Base-by-base conservation (phyloP, 176 grass and related monocot species). In the Hordeum marinum region DNA sequence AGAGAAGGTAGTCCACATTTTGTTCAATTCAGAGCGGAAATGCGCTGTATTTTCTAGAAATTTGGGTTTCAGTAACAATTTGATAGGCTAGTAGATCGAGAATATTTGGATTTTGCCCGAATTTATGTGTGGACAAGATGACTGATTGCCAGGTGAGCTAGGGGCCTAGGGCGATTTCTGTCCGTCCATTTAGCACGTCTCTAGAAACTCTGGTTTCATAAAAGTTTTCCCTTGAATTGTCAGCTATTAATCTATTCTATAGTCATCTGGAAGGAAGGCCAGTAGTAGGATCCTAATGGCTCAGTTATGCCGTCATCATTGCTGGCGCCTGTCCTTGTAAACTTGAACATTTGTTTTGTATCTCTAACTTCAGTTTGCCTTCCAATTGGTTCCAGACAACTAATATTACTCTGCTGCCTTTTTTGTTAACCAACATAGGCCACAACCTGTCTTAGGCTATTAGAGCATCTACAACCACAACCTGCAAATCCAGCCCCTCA, bases 41-140 rank as follows among this genome's bases (percentile, higher is more conserved):
- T 59, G 79, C 65, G 42, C 36, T 83, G 37, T 87, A 58, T 75
- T 66, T 43, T 63, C 63, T 84, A 84, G 23, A 55, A 80, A 79
- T 77, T 82, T 13, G 9, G n/a, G 42, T 42, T 25, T 58, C 46
- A 12, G 29, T 83, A 67, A 21, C 36, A 61, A 81, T 3, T 36
- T 36, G 50, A 57, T 50, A 9, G 46, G 21, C 60, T 48, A 29
- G 10, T 68, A 59, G 29, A 80, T 87, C 17, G 58, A 27, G 25
- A 79, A 67, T 17, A 45, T 83, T 26, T 82, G n/a, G 41, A 11
- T 57, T 83, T 67, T 20, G 21, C 46, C 23, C 45, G n/a, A 80
- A 32, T 68, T 55, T 58, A 18, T 78, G 14, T 60, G 63, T 3
- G 59, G 34, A 1, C 18, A 66, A 35, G 3, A 31, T 9, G 17